Evolutionary conservation across 78 protist genomes (phyloP), one percentile per base, ranked within the genome.

Genomic region (Dictyostelium brefeldianum): DNA sequence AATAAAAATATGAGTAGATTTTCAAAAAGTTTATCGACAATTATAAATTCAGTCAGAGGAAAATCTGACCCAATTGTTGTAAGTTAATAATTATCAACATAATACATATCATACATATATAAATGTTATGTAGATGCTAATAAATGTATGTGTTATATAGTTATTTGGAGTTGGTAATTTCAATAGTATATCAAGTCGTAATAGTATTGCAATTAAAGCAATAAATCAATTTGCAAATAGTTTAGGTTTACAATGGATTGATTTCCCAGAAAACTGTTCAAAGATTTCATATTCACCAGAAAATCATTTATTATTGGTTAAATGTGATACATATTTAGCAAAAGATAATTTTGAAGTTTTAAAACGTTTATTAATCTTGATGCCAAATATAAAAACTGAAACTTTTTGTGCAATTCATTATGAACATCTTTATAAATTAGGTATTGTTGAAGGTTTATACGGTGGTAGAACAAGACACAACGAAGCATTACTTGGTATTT

Each of bases 391-490:
- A 53, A 74, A 64, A 48, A 41, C 83, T 2, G 83, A 85, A 29
- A 18, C 70, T 25, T 85, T 85, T 46, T 36, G 65, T 20, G 92
- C 92, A 25, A 51, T 85, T 41, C 92, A 85, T 59, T 85, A 85
- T 53, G 92, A 85, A 54, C 92, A 85, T 85, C 81, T 85, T 36
- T 85, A 31, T 46, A 85, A 85, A 69, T 54, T 85, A n/a, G 92
- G 92, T 77, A 80, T 85, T 27, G 83, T 85, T 25, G 92, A 85
- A 25, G 27, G 92, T 85, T 48, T 41, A 5, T 25, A 31, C 29
- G 92, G 92, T 54, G 92, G 92, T 77, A 79, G 92, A 75, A 85
- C 92, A 5, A 77, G 73, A 77, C 92, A 85, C 75, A 85, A 85
- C 56, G 81, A 79, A 20, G 80, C 77, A 29, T 50, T 85, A 46